Evolutionary conservation across 2,329 filamentous ascomycete species (phyloP).

Genomic region (Hypoxylon rubiginosum): DNA sequence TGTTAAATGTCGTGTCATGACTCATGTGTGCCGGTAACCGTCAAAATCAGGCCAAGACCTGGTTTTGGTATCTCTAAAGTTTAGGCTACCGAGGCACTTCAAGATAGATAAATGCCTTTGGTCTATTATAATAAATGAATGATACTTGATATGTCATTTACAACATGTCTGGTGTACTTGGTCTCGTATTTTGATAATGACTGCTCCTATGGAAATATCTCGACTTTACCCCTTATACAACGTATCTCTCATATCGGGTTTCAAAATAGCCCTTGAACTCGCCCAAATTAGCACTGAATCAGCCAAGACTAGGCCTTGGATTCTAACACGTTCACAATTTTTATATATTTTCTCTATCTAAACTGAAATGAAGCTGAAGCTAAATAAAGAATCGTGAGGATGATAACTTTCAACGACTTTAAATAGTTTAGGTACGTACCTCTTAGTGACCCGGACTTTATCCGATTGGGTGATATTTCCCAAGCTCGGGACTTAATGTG

Average conservation of each 20-base stretch:
- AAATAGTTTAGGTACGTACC: neutral
- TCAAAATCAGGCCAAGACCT: neutral
- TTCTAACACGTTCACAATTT: too few relatives aligned
- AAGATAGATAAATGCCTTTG: neutral
- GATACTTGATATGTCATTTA: conserved; percentile 6
- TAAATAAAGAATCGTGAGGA: neutral
- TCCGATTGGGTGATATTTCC: conserved; percentile 2
- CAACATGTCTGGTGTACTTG: neutral
- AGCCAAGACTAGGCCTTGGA: too few relatives aligned
- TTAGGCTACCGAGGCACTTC: neutral
- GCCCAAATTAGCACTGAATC: too few relatives aligned
- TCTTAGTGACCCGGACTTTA: conserved; percentile 1
- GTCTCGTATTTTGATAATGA: too few relatives aligned
- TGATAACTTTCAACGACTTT: too few relatives aligned
- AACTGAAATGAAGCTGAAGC: neutral
- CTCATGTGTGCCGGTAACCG: neutral
- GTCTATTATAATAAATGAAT: neutral
- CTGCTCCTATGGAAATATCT: neutral
- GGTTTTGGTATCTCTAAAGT: neutral
- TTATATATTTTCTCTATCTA: too few relatives aligned
- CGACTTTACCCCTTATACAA: neutral
- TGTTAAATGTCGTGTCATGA: neutral
- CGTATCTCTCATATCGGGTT: neutral
- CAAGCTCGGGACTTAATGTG: neutral
- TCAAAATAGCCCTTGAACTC: too few relatives aligned